Conservation (phyloP, 176 grass and related monocot species). For the Poa pratensis region DNA sequence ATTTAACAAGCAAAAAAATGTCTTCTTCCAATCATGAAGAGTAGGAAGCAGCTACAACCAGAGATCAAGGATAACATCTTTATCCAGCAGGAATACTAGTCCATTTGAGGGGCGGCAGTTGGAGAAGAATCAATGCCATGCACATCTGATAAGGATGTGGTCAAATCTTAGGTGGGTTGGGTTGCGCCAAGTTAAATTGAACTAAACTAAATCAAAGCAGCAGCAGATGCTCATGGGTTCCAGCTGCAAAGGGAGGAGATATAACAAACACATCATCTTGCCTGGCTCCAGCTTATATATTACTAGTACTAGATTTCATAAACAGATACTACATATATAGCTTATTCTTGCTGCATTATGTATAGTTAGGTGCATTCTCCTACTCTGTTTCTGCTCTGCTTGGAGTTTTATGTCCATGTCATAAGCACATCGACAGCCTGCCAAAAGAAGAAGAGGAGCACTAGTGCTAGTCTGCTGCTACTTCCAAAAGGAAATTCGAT, state of each 20-base stretch:
- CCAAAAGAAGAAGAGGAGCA: constrained; percentile 4
- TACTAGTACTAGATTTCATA: neutral
- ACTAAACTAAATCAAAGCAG: constrained; percentile 36
- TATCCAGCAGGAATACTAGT: constrained; percentile 14
- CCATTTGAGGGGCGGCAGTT: constrained; percentile 36
- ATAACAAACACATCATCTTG: constrained; percentile 27
- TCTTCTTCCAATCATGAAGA: constrained; percentile 25
- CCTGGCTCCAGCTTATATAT: constrained; percentile 54
- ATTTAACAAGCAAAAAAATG: neutral
- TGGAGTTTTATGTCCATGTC: constrained; percentile 16
- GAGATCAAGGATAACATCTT: neutral
- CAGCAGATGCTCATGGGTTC: constrained; percentile 44
- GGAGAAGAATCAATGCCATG: constrained; percentile 47
- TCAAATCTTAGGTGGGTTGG: constrained; percentile 36
- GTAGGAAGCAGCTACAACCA: neutral
- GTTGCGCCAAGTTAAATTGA: neutral
- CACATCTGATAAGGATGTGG: constrained; percentile 50
- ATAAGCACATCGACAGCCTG: neutral
- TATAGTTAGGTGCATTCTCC: neutral
- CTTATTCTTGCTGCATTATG: neutral
- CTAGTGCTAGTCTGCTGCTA: neutral
- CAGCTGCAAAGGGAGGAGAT: constrained; percentile 46
- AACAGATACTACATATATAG: neutral
- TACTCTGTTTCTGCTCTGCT: neutral
- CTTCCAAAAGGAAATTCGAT: neutral